These are phyloP conservation scores for Curvularia spicifera DNA, from an alignment of 2,329 filamentous ascomycete genomes.

Conservation along the genomic window DNA sequence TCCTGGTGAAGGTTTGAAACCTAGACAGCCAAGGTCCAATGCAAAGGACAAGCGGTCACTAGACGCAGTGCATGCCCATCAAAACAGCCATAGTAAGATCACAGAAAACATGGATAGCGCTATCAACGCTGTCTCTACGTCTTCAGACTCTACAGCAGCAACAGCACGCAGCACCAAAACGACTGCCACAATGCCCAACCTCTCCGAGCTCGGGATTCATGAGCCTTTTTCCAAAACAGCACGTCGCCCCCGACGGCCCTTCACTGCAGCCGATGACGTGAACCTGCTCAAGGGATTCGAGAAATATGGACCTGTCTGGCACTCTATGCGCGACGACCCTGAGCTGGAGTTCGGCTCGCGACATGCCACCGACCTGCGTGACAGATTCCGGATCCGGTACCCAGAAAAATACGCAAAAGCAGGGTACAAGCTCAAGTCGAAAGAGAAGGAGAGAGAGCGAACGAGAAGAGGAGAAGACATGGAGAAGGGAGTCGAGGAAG, in stretches of 20 bases:
- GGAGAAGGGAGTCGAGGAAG: not conserved
- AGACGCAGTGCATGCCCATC: not conserved
- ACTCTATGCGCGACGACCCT: conserved; percentile 62
- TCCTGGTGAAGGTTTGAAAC: conserved; percentile 48
- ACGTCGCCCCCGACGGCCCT: conserved; percentile 62
- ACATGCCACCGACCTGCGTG: conserved; percentile 63
- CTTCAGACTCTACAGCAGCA: not conserved
- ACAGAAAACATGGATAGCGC: not conserved
- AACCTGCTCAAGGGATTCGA: conserved; percentile 65
- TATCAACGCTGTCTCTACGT: not conserved
- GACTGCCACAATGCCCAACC: conserved; percentile 36
- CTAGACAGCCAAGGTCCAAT: conserved; percentile 49
- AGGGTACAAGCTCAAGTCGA: conserved; percentile 52
- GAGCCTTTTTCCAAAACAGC: conserved; percentile 58
- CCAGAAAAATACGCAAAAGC: conserved; percentile 62
- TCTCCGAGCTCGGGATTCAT: conserved; percentile 56
- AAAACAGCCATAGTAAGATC: not conserved
- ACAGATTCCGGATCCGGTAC: conserved; percentile 66
- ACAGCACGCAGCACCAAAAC: conserved; percentile 24
- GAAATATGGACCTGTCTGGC: conserved; percentile 66
- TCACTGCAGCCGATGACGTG: conserved; percentile 64
- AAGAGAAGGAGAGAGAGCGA: conserved; percentile 30
- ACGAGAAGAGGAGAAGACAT: not conserved
- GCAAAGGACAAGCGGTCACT: conserved; percentile 13
- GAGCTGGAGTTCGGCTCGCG: conserved; percentile 59